Evolutionary conservation across 192 early-diverging fungal genomes (phyloP).

Genomic region (Rhizoclosmatium sp.): DNA sequence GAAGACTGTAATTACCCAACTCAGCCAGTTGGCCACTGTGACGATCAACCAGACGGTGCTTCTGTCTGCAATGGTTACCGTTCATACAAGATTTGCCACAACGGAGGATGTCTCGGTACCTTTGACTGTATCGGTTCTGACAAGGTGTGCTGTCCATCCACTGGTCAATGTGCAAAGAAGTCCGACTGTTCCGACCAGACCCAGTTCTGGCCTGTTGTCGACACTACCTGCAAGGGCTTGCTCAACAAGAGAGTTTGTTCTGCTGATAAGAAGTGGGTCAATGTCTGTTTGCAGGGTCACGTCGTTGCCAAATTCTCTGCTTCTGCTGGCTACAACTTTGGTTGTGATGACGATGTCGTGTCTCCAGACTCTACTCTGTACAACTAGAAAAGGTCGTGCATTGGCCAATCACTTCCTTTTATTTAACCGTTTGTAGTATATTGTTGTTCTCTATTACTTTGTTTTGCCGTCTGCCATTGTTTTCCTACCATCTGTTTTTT

Average conservation of each 20-base stretch:
- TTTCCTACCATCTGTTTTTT: neutral
- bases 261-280: neutral
- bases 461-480: neutral
- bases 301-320: slow-evolving; percentile 19
- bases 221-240: neutral
- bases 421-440: neutral
- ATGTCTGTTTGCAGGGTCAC: slow-evolving; percentile 16
- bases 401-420: neutral
- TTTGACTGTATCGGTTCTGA: slow-evolving; percentile 25
- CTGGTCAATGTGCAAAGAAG: slow-evolving; percentile 6
- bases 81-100: slow-evolving; percentile 33
- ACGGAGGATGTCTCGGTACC: slow-evolving; percentile 23
- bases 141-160: slow-evolving; percentile 28
- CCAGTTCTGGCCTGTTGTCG: neutral
- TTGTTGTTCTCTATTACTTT: neutral
- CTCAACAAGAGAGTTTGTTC: slow-evolving; percentile 23
- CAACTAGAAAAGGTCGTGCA: slow-evolving; percentile 8
- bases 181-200: neutral
- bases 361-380: slow-evolving; percentile 13
- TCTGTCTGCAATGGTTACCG: slow-evolving; percentile 25
- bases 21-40: slow-evolving; percentile 16
- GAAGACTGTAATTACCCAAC: slow-evolving; percentile 33
- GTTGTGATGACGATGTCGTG: slow-evolving; percentile 21
- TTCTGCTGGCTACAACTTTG: slow-evolving; percentile 20
- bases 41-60: slow-evolving; percentile 26